A percentile compares a stretch with the other conserved stretches of the same genome.
Conservation (phyloP, 2,329 filamentous ascomycete species). For the Aspergillus calidoustus region DNA sequence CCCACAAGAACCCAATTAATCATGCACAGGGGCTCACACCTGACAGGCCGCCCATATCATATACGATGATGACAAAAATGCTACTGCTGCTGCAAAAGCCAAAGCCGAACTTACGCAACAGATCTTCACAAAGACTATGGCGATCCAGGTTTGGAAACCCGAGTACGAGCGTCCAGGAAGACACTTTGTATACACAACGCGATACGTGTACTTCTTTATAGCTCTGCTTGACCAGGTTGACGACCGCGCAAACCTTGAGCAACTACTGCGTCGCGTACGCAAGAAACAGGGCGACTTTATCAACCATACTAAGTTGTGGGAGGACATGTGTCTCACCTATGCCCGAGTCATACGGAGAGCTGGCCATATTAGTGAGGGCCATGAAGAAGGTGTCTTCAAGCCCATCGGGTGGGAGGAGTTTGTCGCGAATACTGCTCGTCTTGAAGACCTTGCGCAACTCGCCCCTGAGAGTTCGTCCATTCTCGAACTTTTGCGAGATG, state of each 20-base stretch:
- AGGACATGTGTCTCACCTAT: slow-evolving; percentile 63
- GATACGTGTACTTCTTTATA: slow-evolving; percentile 83
- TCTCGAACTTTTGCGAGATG: slow-evolving; percentile 68
- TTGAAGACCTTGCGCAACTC: slow-evolving; percentile 64
- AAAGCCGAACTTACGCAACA: slow-evolving; percentile 81
- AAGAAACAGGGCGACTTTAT: slow-evolving; percentile 79
- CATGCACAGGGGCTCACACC: slow-evolving; percentile 35
- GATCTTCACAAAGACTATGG: slow-evolving; percentile 93
- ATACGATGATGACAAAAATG: slow-evolving; percentile 59
- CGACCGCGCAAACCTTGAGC: slow-evolving; percentile 77
- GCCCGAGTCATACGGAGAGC: slow-evolving; percentile 62
- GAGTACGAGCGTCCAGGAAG: slow-evolving; percentile 82
- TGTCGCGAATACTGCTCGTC: slow-evolving; percentile 59
- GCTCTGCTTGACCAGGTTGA: slow-evolving; percentile 73
- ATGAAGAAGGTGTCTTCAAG: slow-evolving; percentile 69
- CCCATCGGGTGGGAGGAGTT: slow-evolving; percentile 69
- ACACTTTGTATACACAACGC: slow-evolving; percentile 89
- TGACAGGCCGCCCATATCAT: slow-evolving; percentile 62
- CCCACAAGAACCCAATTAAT: neutral
- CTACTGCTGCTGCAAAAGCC: slow-evolving; percentile 62
- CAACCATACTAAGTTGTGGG: slow-evolving; percentile 66
- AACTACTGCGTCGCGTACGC: slow-evolving; percentile 76
- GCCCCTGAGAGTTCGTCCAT: slow-evolving; percentile 52
- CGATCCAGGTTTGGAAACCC: slow-evolving; percentile 92
- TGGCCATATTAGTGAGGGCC: slow-evolving; percentile 61